Conservation (phyloP, 2,329 filamentous ascomycete species). For the Exutisphaerella laricina region DNA sequence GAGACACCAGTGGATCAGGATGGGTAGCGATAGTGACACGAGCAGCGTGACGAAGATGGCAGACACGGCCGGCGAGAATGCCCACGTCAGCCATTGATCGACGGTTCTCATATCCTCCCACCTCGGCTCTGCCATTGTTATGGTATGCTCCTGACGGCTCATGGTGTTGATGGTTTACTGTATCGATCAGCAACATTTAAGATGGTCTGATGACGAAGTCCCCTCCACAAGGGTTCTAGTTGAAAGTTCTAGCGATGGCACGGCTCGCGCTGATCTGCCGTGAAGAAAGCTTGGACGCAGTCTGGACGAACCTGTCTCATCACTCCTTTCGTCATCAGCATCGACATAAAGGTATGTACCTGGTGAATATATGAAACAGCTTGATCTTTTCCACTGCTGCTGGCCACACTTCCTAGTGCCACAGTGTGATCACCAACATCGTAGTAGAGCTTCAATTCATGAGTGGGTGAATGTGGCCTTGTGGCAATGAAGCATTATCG, state of each 20-base stretch:
- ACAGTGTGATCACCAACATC: too few relatives aligned
- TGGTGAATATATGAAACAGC: too few relatives aligned
- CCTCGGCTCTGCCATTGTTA: neutral
- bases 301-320: too few relatives aligned
- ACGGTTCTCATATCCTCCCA: conserved; percentile 2
- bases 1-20: conserved; percentile 71
- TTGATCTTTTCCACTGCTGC: too few relatives aligned
- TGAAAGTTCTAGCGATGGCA: neutral
- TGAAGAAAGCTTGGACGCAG: conserved; percentile 2
- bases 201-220: neutral
- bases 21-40: conserved; percentile 65
- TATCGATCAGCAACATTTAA: too few relatives aligned
- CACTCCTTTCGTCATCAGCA: too few relatives aligned
- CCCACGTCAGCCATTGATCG: conserved; percentile 41
- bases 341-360: too few relatives aligned
- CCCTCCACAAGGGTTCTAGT: neutral
- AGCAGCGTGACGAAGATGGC: conserved; percentile 62
- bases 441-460: too few relatives aligned
- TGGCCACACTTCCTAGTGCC: too few relatives aligned
- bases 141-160: neutral
- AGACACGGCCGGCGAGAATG: conserved; percentile 41
- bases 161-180: too few relatives aligned
- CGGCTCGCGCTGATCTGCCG: conserved; percentile 1
- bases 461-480: too few relatives aligned
- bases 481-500: conserved; percentile 3